Evolutionary conservation across 208 protist species (phyloP).

Genomic region (Crithidia thermophila): DNA sequence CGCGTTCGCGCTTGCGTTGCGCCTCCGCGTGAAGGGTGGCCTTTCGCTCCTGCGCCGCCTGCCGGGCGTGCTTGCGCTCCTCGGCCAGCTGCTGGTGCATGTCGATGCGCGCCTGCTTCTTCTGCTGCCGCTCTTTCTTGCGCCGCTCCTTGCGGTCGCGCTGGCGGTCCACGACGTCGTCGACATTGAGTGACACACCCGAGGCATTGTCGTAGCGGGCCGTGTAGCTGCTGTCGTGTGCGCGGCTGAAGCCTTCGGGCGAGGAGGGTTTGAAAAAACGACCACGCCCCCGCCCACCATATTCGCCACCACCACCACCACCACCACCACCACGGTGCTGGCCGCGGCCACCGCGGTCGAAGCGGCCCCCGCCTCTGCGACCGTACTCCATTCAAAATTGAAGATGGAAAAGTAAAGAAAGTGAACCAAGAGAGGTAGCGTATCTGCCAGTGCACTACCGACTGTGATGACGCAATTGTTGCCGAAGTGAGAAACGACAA

Average conservation of each 20-base stretch:
- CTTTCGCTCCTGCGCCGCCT: constrained; percentile 19
- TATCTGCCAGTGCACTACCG: too few species aligned
- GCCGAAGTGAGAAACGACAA: too few species aligned
- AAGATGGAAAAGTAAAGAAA: too few species aligned
- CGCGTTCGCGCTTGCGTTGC: constrained; percentile 24
- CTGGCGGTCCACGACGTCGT: constrained; percentile 40
- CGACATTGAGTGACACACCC: constrained; percentile 6
- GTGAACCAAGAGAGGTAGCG: too few species aligned
- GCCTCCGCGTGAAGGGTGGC: constrained; percentile 4
- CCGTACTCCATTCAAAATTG: constrained; percentile 5
- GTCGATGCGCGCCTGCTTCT: constrained; percentile 59
- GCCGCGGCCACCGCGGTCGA: constrained; percentile 17
- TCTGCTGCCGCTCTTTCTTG: constrained; percentile 38
- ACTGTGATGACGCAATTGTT: too few species aligned
- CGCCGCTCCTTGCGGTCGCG: constrained; percentile 71
- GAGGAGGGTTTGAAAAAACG: constrained; percentile 17
- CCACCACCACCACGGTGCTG: constrained; percentile 7
- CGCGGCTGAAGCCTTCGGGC: constrained; percentile 15
- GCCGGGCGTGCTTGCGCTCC: constrained; percentile 38
- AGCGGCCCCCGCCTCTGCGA: background rate
- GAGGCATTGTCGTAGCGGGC: constrained; percentile 30
- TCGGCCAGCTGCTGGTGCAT: constrained; percentile 58
- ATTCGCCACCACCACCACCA: constrained; percentile 2
- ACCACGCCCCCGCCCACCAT: constrained; percentile 9
- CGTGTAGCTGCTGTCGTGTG: constrained; percentile 12